These are phyloP conservation scores for Pterulicium gracile DNA, from an alignment of 1,284 basidiomycete genomes.

Conservation along the genomic window DNA sequence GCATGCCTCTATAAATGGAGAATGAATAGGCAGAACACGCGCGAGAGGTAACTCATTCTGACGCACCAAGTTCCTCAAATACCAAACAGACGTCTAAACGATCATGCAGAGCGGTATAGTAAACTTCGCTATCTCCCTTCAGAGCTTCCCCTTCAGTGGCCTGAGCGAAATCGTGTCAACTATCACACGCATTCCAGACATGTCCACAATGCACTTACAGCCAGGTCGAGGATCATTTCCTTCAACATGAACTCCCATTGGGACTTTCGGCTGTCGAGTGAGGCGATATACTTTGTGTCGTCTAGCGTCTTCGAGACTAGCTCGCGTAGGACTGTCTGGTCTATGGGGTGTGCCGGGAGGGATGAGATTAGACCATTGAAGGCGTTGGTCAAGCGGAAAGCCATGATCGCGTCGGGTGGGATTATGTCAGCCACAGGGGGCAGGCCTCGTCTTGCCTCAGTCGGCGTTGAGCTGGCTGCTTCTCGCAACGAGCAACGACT, in stretches of 20 bases:
- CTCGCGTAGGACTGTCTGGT: conserved; percentile 34
- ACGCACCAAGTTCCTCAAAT: conserved; percentile 42
- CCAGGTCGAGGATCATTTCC: conserved; percentile 56
- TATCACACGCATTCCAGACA: background rate
- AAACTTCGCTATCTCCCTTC: conserved; percentile 25
- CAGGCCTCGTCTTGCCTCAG: too few species aligned
- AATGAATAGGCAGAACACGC: too few species aligned
- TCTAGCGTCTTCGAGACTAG: conserved; percentile 36
- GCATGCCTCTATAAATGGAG: conserved; percentile 39
- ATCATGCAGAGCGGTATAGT: conserved; percentile 35
- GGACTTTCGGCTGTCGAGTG: conserved; percentile 47
- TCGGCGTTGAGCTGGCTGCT: too few species aligned
- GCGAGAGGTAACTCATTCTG: conserved; percentile 57
- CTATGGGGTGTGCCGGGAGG: conserved; percentile 38
- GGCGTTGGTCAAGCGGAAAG: conserved; percentile 24
- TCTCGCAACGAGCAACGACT: too few species aligned
- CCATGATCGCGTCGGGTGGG: conserved; percentile 18
- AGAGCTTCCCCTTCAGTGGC: conserved; percentile 49
- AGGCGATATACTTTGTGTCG: conserved; percentile 30
- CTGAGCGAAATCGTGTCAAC: conserved; percentile 22
- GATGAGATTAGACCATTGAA: conserved; percentile 36
- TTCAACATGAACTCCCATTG: conserved; percentile 66
- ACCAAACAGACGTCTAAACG: conserved; percentile 43
- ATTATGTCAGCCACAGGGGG: conserved; percentile 6
- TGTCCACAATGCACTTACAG: conserved; percentile 34